Evolutionary conservation across 1,284 basidiomycete genomes (phyloP).

Genomic region (Pascua sp.): DNA sequence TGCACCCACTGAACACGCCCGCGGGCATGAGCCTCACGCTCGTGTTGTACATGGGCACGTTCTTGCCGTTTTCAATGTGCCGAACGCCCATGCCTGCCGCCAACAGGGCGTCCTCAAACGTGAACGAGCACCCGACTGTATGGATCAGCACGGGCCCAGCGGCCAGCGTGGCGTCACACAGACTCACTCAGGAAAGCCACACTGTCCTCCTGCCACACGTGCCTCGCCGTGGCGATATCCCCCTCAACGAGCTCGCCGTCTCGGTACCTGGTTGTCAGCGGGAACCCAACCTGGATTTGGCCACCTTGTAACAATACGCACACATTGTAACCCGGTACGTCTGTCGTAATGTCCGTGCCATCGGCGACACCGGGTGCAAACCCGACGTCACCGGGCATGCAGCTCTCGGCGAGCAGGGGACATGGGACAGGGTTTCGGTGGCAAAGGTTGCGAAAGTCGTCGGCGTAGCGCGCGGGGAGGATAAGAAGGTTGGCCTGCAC

Average conservation of each 20-base stretch:
- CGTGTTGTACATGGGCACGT: constrained; percentile 38
- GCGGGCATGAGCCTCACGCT: constrained; percentile 17
- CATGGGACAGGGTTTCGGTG: constrained; percentile 40
- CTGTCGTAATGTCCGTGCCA: constrained; percentile 34
- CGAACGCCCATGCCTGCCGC: constrained; percentile 20
- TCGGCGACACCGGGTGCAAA: constrained; percentile 23
- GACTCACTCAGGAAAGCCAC: constrained; percentile 33
- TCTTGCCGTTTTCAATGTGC: constrained; percentile 26
- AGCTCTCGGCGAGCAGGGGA: constrained; percentile 34
- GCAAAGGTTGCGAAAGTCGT: constrained; percentile 38
- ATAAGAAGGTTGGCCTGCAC: constrained; percentile 42
- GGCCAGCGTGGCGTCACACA: not conserved
- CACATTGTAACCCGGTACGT: constrained; percentile 34
- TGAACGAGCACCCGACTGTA: constrained; percentile 36
- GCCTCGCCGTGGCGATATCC: constrained; percentile 18
- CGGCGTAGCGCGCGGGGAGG: constrained; percentile 29
- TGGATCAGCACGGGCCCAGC: too few species aligned
- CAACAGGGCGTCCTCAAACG: constrained; percentile 34
- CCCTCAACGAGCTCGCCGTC: constrained; percentile 17
- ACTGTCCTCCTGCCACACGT: constrained; percentile 33
- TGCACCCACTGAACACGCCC: constrained; percentile 31
- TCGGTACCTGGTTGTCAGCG: constrained; percentile 13
- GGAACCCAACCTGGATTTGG: not conserved
- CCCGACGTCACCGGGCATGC: constrained; percentile 17
- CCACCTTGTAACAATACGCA: constrained; percentile 3